These are phyloP conservation scores for Phytophthora brassicae DNA, from an alignment of 352 stramenopile species.

Conservation along the genomic window DNA sequence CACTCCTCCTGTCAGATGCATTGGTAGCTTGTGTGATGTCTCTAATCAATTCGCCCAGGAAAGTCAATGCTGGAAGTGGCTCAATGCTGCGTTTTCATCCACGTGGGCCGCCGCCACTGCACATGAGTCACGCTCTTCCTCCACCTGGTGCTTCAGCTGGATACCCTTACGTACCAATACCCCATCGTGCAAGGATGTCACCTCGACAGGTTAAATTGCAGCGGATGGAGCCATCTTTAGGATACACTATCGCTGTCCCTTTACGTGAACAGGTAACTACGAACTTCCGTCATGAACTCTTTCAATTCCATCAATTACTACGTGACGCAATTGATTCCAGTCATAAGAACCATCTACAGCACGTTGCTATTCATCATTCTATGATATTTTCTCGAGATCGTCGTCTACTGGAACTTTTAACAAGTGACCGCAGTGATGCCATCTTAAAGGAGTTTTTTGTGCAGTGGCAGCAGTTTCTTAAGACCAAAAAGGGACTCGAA, in stretches of 20 bases:
- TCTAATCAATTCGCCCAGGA: slow-evolving; percentile 16
- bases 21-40: slow-evolving; percentile 7
- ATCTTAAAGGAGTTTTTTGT: slow-evolving; percentile 65
- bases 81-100: slow-evolving; percentile 21
- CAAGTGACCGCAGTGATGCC: slow-evolving; percentile 65
- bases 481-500: not conserved
- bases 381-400: slow-evolving; percentile 23
- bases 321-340: slow-evolving; percentile 36
- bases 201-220: slow-evolving; percentile 40
- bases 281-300: slow-evolving; percentile 62
- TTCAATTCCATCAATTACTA: slow-evolving; percentile 72
- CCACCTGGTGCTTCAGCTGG: slow-evolving; percentile 15
- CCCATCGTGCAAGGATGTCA: slow-evolving; percentile 27
- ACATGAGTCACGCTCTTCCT: slow-evolving; percentile 11
- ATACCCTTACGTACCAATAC: slow-evolving; percentile 13
- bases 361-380: slow-evolving; percentile 3
- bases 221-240: slow-evolving; percentile 27
- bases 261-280: slow-evolving; percentile 40
- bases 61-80: slow-evolving; percentile 13
- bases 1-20: not conserved
- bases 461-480: slow-evolving; percentile 42
- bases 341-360: slow-evolving; percentile 4
- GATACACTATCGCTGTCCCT: slow-evolving; percentile 22
- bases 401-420: slow-evolving; percentile 57
- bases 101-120: slow-evolving; percentile 22